Percentiles rank a stretch among this genome's conserved stretches.
Evolutionary conservation across 306 rosid species (phyloP).

Genomic region (Medicago truncatula): MtrunA17r5.0-ANR NC_053043.1:14324001-14324500

Average conservation of each 20-base stretch:
- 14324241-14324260: conserved; percentile 52
- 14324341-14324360: conserved; percentile 74
- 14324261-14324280: conserved; percentile 90
- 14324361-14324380: conserved; percentile 52
- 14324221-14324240: conserved; percentile 58
- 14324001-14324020: conserved; percentile 93
- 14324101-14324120: conserved; percentile 43
- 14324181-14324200: conserved; percentile 78
- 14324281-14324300: conserved; percentile 79
- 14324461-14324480: conserved; percentile 37
- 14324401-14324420: conserved; percentile 45
- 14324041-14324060: conserved; percentile 65
- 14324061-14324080: conserved; percentile 79
- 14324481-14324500: conserved; percentile 79
- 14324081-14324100: conserved; percentile 55
- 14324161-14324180: conserved; percentile 49
- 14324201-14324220: conserved; percentile 78
- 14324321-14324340: conserved; percentile 90
- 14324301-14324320: conserved; percentile 58
- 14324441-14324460: conserved; percentile 46
- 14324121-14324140: conserved; percentile 54
- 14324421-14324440: conserved; percentile 49
- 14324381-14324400: conserved; percentile 48
- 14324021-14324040: conserved; percentile 77
- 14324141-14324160: conserved; percentile 63